A percentile compares a stretch with the other conserved stretches of the same genome.
Evolutionary conservation across 352 stramenopile species (phyloP).

Genomic region (Phytophthora ramorum): DNA sequence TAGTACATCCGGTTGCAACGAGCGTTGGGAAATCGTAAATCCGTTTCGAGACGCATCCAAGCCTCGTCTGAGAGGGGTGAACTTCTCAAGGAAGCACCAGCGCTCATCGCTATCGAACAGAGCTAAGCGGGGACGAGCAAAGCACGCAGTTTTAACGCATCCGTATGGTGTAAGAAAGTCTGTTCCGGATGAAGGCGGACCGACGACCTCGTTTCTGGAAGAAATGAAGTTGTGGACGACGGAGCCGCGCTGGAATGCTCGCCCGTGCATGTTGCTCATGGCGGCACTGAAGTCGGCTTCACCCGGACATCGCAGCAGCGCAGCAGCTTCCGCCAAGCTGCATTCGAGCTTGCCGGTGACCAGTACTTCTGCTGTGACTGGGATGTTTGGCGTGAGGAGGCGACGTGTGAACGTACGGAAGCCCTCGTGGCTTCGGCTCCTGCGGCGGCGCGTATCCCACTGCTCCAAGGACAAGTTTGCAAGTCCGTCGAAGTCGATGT

Average conservation of each 20-base stretch:
- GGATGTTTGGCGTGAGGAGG: conserved; percentile 6
- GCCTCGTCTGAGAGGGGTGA: not conserved
- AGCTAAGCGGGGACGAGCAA: conserved; percentile 29
- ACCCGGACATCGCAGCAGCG: conserved; percentile 29
- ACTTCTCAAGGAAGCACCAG: conserved; percentile 42
- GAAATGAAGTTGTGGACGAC: conserved; percentile 37
- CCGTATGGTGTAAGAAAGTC: conserved; percentile 11
- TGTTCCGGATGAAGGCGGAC: not conserved
- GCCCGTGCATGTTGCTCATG: conserved; percentile 43
- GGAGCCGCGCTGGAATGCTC: conserved; percentile 35
- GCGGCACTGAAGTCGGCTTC: conserved; percentile 19
- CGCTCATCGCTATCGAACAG: conserved; percentile 37
- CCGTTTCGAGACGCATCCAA: not conserved
- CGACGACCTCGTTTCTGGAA: not conserved
- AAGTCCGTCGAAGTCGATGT: conserved; percentile 21
- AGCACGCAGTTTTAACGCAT: conserved; percentile 47
- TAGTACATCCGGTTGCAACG: conserved; percentile 33
- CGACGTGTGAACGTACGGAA: conserved; percentile 24
- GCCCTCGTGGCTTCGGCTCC: conserved; percentile 7
- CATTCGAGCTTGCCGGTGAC: conserved; percentile 38
- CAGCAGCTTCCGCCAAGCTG: conserved; percentile 26
- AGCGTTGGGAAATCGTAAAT: conserved; percentile 37
- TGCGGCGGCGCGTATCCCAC: conserved; percentile 10
- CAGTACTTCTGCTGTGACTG: conserved; percentile 19
- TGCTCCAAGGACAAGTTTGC: conserved; percentile 23